These are phyloP conservation scores for Phaeotremella skinneri DNA, from an alignment of 768 basidiomycete genomes.

Conservation along the genomic window DNA sequence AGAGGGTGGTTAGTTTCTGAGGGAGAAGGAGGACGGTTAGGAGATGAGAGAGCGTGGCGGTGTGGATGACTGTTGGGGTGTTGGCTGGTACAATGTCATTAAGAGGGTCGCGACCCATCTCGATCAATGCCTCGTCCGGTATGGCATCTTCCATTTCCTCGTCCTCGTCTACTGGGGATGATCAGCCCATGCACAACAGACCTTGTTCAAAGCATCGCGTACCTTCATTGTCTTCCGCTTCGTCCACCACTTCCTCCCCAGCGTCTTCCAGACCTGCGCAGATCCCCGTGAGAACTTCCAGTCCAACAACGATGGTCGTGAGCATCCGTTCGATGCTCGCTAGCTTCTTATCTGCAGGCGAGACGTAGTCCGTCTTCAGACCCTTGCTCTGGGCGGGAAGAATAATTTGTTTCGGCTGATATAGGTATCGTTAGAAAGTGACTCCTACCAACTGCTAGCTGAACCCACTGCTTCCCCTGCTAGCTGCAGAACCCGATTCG, in stretches of 20 bases:
- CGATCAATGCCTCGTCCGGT: slow-evolving; percentile 49
- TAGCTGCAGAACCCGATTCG: slow-evolving; percentile 29
- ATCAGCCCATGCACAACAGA: background rate
- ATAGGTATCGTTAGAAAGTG: slow-evolving; percentile 2
- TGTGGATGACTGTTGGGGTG: slow-evolving; percentile 48
- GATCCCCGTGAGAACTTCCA: slow-evolving; percentile 82
- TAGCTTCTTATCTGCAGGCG: slow-evolving; percentile 66
- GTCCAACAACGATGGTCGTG: slow-evolving; percentile 71
- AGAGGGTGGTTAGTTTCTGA: slow-evolving; percentile 60
- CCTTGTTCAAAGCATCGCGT: background rate
- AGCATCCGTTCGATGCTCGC: slow-evolving; percentile 69
- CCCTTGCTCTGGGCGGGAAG: slow-evolving; percentile 52
- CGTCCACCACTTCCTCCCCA: slow-evolving; percentile 38
- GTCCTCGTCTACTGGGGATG: slow-evolving; percentile 33
- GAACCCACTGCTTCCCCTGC: slow-evolving; percentile 35
- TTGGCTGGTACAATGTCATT: slow-evolving; percentile 53
- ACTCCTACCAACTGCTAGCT: slow-evolving; percentile 7
- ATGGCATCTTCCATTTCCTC: slow-evolving; percentile 45
- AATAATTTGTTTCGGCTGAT: slow-evolving; percentile 30
- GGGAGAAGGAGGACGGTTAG: slow-evolving; percentile 67
- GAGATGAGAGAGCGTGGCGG: slow-evolving; percentile 53
- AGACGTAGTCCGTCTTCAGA: slow-evolving; percentile 74
- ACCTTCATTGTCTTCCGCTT: slow-evolving; percentile 4
- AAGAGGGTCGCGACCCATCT: slow-evolving; percentile 48
- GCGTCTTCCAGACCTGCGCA: slow-evolving; percentile 72